phyloP scores from a whole-genome alignment of 495 filamentous ascomycete genomes.

The Penicillium psychrofluorescens region DNA sequence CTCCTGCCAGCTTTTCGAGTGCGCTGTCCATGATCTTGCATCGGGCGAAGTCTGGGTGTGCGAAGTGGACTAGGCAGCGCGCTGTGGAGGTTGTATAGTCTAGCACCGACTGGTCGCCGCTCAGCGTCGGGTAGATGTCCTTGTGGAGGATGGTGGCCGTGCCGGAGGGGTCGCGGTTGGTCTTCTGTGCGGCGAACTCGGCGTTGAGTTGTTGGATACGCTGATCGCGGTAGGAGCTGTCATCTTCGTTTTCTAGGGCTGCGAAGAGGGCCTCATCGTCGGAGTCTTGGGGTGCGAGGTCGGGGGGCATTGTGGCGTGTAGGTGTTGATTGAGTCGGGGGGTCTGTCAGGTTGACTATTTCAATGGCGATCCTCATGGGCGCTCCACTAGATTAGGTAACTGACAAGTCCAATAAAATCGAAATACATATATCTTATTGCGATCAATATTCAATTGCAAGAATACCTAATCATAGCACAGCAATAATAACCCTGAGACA shows the following conservation, averaged over 20 bases:
- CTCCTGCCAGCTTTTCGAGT: constrained; percentile 51
- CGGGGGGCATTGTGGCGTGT: constrained; percentile 11
- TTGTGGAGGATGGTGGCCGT: constrained; percentile 23
- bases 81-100: constrained; percentile 61
- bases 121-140: constrained; percentile 50
- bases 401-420: no score
- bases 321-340: not conserved
- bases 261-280: constrained; percentile 70
- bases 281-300: constrained; percentile 24
- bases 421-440: no score
- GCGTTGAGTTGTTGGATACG: constrained; percentile 65
- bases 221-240: constrained; percentile 59
- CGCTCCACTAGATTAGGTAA: not conserved
- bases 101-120: constrained; percentile 59
- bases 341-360: not conserved
- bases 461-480: no score
- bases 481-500: no score
- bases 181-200: constrained; percentile 47
- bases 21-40: constrained; percentile 64
- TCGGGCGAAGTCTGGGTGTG: constrained; percentile 64
- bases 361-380: not conserved
- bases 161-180: constrained; percentile 13
- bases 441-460: no score
- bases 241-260: constrained; percentile 57
- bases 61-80: constrained; percentile 67